Evolutionary conservation across 257 asterid genomes (phyloP).

Genomic region (Henckelia pumila): DNA sequence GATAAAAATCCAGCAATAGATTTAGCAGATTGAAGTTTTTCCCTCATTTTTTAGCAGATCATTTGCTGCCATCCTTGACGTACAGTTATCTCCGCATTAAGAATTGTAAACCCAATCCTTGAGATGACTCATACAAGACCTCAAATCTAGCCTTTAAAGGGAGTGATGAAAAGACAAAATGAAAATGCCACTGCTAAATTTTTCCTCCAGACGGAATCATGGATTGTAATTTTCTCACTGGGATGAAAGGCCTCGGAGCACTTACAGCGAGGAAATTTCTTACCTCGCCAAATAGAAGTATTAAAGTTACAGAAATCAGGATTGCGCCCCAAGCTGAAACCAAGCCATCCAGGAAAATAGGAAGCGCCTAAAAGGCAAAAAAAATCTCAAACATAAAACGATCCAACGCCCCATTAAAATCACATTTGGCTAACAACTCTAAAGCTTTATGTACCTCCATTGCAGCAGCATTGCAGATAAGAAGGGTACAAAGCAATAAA

Average conservation of each 20-base stretch:
- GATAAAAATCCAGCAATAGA: background rate
- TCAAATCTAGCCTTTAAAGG: background rate
- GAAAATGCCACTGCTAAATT: background rate
- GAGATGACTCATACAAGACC: constrained; percentile 10
- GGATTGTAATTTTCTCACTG: background rate
- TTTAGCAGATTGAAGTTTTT: background rate
- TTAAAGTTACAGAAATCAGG: constrained; percentile 86
- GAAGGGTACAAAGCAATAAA: constrained; percentile 77
- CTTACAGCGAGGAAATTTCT: constrained; percentile 8
- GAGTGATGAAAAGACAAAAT: background rate
- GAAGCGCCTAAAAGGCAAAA: constrained; percentile 71
- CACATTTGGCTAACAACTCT: background rate
- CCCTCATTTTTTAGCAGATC: background rate
- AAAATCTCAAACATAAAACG: background rate
- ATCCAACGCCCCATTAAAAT: background rate
- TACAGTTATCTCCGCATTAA: constrained; percentile 1
- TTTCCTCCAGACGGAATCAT: background rate
- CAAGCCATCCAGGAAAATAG: constrained; percentile 79
- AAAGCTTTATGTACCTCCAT: constrained; percentile 64
- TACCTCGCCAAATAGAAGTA: constrained; percentile 98
- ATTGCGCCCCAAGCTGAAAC: constrained; percentile 86
- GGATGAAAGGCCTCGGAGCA: background rate
- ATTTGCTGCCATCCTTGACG: background rate
- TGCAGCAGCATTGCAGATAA: constrained; percentile 84
- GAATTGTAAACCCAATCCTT: background rate